phyloP scores from a whole-genome alignment of 805 yeast species.

The Zygotorulaspora florentina region DNA sequence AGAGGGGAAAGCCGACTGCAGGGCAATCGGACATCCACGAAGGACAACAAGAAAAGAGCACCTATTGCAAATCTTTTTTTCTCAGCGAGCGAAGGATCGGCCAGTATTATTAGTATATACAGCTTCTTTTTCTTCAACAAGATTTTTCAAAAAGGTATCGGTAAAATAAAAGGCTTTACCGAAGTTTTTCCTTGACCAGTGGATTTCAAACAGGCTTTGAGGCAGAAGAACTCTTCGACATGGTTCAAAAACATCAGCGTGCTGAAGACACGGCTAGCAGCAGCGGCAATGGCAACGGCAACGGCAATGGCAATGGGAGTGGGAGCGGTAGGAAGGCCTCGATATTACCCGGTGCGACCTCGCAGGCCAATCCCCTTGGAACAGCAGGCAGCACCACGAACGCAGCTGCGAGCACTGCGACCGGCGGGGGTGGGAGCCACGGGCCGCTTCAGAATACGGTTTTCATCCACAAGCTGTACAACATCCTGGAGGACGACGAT shows the following conservation, averaged over 20 bases:
- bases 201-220: no score
- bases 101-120: no score
- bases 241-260: constrained; percentile 4
- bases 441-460: constrained; percentile 45
- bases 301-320: constrained; percentile 4
- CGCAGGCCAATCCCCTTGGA: neutral
- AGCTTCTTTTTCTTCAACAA: neutral
- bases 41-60: neutral
- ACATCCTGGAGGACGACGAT: constrained; percentile 78
- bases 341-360: constrained; percentile 4
- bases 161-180: no score
- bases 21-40: neutral
- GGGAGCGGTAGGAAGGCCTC: constrained; percentile 4
- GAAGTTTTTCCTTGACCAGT: no score
- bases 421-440: constrained; percentile 5
- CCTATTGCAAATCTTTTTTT: neutral
- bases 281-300: constrained; percentile 7
- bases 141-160: no score
- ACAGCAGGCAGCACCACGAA: neutral
- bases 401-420: neutral
- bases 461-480: constrained; percentile 85
- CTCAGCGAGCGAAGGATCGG: neutral
- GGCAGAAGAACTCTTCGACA: neutral
- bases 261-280: neutral
- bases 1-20: no score